Evolutionary conservation across 164 flowering plant genomes (phyloP).

Genomic region (Tinospora cordifolia): DNA sequence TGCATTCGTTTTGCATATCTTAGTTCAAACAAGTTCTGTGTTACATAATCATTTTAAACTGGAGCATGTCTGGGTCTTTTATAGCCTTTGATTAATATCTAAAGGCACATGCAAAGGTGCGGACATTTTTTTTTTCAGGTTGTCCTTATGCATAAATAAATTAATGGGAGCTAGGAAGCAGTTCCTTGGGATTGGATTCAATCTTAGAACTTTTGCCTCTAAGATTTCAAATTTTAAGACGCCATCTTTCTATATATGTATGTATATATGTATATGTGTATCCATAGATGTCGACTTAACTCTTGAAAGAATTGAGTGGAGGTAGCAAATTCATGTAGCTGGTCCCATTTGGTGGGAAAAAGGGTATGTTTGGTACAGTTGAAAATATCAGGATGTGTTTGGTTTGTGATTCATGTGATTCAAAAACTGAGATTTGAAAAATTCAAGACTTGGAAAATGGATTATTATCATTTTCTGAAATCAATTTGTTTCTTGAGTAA

Average conservation of each 20-base stretch:
- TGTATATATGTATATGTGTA: too few species aligned
- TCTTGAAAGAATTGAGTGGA: too few species aligned
- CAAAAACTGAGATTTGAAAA: too few species aligned
- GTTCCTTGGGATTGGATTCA: not conserved
- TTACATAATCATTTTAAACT: not conserved
- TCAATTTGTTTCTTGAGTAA: too few species aligned
- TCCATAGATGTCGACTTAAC: too few species aligned
- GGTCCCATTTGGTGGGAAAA: too few species aligned
- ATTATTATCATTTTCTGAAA: too few species aligned
- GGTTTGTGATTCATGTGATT: too few species aligned
- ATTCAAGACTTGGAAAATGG: too few species aligned
- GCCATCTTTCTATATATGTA: not conserved
- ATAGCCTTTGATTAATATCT: not conserved
- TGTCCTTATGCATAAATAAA: not conserved
- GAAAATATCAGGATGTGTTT: too few species aligned
- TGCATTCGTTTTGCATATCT: not conserved
- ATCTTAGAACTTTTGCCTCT: not conserved
- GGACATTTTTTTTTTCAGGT: not conserved
- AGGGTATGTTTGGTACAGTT: too few species aligned
- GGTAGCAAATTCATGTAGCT: too few species aligned
- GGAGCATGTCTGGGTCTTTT: not conserved
- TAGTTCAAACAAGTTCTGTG: not conserved
- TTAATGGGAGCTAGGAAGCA: not conserved
- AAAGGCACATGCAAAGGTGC: not conserved
- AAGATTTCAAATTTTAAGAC: not conserved